Percentiles rank a stretch among this genome's conserved stretches.
These are phyloP conservation scores for Penicillium lividum DNA, from an alignment of 495 filamentous ascomycete species.

Conservation along the genomic window DNA sequence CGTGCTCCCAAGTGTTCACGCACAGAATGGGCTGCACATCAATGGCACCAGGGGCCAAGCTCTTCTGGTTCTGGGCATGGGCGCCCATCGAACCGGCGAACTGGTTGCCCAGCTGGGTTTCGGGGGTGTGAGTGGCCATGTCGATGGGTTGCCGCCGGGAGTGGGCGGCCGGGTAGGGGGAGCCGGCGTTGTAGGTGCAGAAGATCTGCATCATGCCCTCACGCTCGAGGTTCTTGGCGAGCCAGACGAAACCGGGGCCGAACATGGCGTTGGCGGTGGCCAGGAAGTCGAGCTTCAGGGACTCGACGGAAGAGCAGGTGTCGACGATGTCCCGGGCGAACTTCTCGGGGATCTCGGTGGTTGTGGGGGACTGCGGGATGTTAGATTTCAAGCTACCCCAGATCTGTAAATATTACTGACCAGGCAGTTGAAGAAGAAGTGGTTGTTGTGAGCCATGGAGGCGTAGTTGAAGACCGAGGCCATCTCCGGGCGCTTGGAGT, in stretches of 20 bases:
- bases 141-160: slow-evolving; percentile 78
- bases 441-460: slow-evolving; percentile 94
- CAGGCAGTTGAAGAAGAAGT: slow-evolving; percentile 84
- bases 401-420: slow-evolving; percentile 33
- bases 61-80: slow-evolving; percentile 43
- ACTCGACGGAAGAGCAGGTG: slow-evolving; percentile 78
- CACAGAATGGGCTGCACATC: slow-evolving; percentile 77
- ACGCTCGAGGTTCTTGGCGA: slow-evolving; percentile 59
- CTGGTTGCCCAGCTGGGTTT: slow-evolving; percentile 40
- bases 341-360: slow-evolving; percentile 52
- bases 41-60: slow-evolving; percentile 65
- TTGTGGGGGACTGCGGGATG: slow-evolving; percentile 42
- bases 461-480: slow-evolving; percentile 92
- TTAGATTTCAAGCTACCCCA: background rate
- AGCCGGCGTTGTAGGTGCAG: slow-evolving; percentile 87
- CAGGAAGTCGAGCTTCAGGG: slow-evolving; percentile 75
- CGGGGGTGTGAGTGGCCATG: slow-evolving; percentile 66
- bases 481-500: slow-evolving; percentile 72
- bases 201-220: slow-evolving; percentile 69
- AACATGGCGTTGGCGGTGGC: slow-evolving; percentile 89
- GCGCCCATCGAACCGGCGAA: slow-evolving; percentile 54
- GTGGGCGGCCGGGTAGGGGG: slow-evolving; percentile 81
- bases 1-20: slow-evolving; percentile 96
- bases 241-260: slow-evolving; percentile 96
- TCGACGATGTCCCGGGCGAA: slow-evolving; percentile 52